Evolutionary conservation across 2,329 filamentous ascomycete genomes (phyloP).

Genomic region (Aspergillus sp.): DNA sequence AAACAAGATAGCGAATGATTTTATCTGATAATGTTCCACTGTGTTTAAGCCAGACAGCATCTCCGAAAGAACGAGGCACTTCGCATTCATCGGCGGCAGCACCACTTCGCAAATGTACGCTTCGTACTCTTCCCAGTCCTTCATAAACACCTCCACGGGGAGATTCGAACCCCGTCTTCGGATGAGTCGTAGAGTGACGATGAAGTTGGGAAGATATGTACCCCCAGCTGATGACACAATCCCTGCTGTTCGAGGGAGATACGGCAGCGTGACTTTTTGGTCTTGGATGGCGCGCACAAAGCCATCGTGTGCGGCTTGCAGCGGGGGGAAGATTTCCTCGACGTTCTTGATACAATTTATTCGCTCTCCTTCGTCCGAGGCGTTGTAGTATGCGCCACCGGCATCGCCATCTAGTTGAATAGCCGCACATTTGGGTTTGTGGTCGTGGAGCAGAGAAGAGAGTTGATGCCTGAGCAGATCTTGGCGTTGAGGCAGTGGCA

Average conservation of each 20-base stretch:
- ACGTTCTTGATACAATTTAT: constrained; percentile 23
- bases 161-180: constrained; percentile 43
- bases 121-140: constrained; percentile 29
- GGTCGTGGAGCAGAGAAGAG: constrained; percentile 10
- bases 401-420: constrained; percentile 6
- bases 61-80: constrained; percentile 35
- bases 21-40: constrained; percentile 48
- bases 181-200: constrained; percentile 46
- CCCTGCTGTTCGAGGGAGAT: constrained; percentile 31
- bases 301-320: constrained; percentile 27
- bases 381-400: constrained; percentile 11
- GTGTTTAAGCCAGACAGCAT: constrained; percentile 38
- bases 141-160: constrained; percentile 39
- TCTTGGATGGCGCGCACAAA: constrained; percentile 27
- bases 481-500: constrained; percentile 4
- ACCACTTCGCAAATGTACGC: constrained; percentile 29
- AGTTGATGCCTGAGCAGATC: constrained; percentile 14
- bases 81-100: constrained; percentile 29
- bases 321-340: constrained; percentile 20
- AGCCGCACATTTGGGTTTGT: constrained; percentile 12
- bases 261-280: constrained; percentile 16
- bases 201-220: constrained; percentile 40
- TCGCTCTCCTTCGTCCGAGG: constrained; percentile 12
- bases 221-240: constrained; percentile 46
- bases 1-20: constrained; percentile 51